Percentiles rank a stretch among this genome's conserved stretches.
Evolutionary conservation across 352 stramenopile species (phyloP).

Genomic region (Globisporangium perplexum): DNA sequence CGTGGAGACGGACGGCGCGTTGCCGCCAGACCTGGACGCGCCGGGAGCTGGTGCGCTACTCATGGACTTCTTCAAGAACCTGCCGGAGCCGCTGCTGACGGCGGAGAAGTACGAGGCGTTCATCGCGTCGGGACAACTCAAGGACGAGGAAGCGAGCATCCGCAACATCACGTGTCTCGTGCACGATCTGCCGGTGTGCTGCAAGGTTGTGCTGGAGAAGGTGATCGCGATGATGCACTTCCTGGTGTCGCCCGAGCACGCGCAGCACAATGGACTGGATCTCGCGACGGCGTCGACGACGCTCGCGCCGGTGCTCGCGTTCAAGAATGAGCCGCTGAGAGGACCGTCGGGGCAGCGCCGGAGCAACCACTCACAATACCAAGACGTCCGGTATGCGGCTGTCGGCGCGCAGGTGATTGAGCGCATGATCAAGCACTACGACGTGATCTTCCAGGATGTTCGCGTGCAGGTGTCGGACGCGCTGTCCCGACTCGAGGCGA

Average conservation of each 20-base stretch:
- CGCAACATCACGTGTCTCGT: constrained; percentile 77
- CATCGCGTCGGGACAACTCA: constrained; percentile 55
- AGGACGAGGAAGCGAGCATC: constrained; percentile 68
- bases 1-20: constrained; percentile 54
- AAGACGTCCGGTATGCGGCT: constrained; percentile 70
- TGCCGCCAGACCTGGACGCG: constrained; percentile 57
- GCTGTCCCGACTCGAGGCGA: constrained; percentile 49
- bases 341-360: constrained; percentile 28
- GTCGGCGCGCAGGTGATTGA: constrained; percentile 74
- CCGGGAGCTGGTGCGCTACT: constrained; percentile 64
- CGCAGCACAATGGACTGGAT: constrained; percentile 61
- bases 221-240: constrained; percentile 67
- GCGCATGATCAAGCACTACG: constrained; percentile 70
- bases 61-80: constrained; percentile 74
- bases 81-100: constrained; percentile 70
- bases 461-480: constrained; percentile 59
- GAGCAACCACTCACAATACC: constrained; percentile 49
- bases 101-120: constrained; percentile 82
- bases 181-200: constrained; percentile 62
- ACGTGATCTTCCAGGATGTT: constrained; percentile 70
- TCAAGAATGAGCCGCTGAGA: constrained; percentile 55
- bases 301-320: constrained; percentile 71
- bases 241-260: constrained; percentile 52
- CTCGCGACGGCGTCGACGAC: constrained; percentile 49
- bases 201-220: constrained; percentile 67